Conservation (phyloP, 2,329 filamentous ascomycete genomes). For the Penicillium sp. region DNA sequence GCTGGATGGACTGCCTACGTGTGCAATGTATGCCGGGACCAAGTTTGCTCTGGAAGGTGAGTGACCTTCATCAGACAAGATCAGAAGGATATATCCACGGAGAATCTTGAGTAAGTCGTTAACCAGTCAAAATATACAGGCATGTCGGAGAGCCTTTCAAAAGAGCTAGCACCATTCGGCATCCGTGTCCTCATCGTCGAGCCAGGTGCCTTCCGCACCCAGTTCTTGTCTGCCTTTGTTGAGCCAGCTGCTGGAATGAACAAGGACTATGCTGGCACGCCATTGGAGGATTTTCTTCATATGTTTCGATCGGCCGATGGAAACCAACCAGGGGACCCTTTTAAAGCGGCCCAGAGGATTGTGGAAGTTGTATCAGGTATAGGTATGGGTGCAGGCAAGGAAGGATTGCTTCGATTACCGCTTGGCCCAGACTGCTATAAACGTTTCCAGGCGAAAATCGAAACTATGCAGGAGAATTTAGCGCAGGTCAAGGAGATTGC, state of each 20-base stretch:
- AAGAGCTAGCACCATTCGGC: constrained; percentile 26
- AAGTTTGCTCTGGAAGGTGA: constrained; percentile 32
- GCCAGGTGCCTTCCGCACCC: constrained; percentile 28
- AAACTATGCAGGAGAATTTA: constrained; percentile 17
- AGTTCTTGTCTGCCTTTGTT: constrained; percentile 15
- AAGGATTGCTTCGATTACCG: constrained; percentile 23
- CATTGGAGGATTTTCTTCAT: constrained; percentile 9
- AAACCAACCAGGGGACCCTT: constrained; percentile 28
- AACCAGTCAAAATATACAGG: constrained; percentile 7
- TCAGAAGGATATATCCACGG: not conserved
- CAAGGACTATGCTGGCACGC: constrained; percentile 20
- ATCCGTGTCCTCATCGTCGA: constrained; percentile 27
- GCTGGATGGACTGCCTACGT: constrained; percentile 19
- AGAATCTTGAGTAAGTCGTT: not conserved
- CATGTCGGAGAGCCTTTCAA: constrained; percentile 25
- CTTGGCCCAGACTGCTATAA: constrained; percentile 27
- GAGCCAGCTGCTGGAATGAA: constrained; percentile 20
- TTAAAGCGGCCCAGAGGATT: constrained; percentile 26
- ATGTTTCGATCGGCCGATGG: constrained; percentile 13
- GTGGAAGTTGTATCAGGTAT: constrained; percentile 28
- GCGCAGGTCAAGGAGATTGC: constrained; percentile 17
- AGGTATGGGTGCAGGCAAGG: constrained; percentile 26
- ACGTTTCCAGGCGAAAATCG: constrained; percentile 19
- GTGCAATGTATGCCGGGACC: constrained; percentile 27
- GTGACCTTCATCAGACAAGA: not conserved